Evolutionary conservation across 306 rosid species (phyloP).

Genomic region (Mimosa pudica): DNA sequence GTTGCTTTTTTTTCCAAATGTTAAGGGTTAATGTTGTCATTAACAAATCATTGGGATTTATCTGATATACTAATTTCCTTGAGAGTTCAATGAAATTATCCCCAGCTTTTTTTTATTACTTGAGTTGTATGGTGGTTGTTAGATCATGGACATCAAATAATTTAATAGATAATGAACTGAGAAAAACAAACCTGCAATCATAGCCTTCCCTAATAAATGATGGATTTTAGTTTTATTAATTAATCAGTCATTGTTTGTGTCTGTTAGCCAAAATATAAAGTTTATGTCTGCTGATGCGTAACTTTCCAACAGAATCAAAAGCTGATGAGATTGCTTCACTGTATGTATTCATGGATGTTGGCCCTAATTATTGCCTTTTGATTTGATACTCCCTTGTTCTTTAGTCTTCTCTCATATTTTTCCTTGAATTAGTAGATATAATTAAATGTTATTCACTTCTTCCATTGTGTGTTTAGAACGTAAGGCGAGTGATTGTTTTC

Average conservation of each 20-base stretch:
- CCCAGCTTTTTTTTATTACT: no score
- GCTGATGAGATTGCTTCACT: constrained; percentile 41
- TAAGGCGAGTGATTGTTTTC: no score
- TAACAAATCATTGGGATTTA: no score
- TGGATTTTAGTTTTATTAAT: constrained; percentile 38
- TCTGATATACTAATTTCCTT: no score
- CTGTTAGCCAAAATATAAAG: neutral
- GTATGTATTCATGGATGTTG: constrained; percentile 28
- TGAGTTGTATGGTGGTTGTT: constrained; percentile 26
- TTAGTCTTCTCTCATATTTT: neutral
- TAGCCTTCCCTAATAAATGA: constrained; percentile 32
- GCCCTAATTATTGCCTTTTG: constrained; percentile 28
- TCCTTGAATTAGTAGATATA: neutral
- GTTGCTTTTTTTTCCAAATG: no score
- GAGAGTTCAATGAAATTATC: no score
- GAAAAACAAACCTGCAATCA: constrained; percentile 31
- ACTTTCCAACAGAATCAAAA: constrained; percentile 36
- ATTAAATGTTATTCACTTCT: no score
- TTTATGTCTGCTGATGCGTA: constrained; percentile 26
- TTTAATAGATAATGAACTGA: neutral
- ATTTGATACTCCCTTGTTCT: constrained; percentile 3
- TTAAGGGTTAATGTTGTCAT: no score
- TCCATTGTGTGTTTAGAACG: no score
- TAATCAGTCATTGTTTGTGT: constrained; percentile 1
- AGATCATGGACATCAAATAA: constrained; percentile 14